These are phyloP conservation scores for Thelonectria blattea DNA, from an alignment of 2,329 filamentous ascomycete species.

Conservation along the genomic window DNA sequence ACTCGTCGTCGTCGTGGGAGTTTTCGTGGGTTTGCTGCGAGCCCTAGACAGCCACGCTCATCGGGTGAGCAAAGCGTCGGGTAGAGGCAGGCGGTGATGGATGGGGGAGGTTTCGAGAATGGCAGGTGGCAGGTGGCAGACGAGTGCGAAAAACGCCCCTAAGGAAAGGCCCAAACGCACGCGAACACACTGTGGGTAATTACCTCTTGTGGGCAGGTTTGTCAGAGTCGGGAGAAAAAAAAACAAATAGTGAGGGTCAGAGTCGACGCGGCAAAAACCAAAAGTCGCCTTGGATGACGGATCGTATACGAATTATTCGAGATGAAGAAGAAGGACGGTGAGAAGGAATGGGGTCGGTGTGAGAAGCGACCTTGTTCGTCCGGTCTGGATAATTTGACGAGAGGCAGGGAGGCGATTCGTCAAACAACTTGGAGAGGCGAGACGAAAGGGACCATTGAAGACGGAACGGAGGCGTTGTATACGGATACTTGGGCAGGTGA, in stretches of 20 bases:
- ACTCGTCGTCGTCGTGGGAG: background rate
- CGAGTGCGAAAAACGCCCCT: conserved; percentile 32
- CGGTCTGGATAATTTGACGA: conserved; percentile 17
- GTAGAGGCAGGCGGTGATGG: conserved; percentile 27
- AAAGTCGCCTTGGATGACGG: conserved; percentile 3
- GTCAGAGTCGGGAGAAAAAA: conserved; percentile 30
- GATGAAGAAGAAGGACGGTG: conserved; percentile 1
- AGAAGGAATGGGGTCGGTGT: conserved; percentile 14
- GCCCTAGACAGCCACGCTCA: conserved; percentile 19
- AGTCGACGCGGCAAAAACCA: conserved; percentile 27
- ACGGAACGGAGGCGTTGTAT: conserved; percentile 23
- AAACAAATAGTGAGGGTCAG: conserved; percentile 31
- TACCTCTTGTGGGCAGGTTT: conserved; percentile 26
- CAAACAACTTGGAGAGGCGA: conserved; percentile 20
- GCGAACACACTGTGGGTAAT: conserved; percentile 32
- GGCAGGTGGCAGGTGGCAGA: conserved; percentile 30
- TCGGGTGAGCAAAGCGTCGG: conserved; percentile 22
- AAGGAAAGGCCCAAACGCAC: conserved; percentile 21
- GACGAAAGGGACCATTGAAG: conserved; percentile 12
- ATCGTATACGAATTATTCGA: background rate
- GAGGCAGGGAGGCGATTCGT: conserved; percentile 25
- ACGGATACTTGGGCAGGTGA: no score
- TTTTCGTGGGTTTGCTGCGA: conserved; percentile 6
- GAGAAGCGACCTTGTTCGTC: conserved; percentile 10
- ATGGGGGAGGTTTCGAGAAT: conserved; percentile 20